Evolutionary conservation across 352 stramenopile genomes (phyloP), one percentile per base, ranked within the genome.

Genomic region (Peronospora destructor): DNA sequence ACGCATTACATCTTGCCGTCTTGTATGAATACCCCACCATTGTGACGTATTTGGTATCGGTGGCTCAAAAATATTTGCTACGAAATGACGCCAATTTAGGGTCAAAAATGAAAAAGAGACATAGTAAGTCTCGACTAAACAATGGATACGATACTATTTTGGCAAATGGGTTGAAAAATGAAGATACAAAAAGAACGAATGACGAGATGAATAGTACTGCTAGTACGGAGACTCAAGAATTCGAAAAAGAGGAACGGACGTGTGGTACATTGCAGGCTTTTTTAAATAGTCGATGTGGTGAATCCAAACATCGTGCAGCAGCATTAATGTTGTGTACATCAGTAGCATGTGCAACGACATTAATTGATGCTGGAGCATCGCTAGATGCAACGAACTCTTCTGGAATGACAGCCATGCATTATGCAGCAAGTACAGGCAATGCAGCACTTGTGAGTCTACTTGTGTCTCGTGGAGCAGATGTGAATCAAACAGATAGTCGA

Each of bases 331-430:
- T 91, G 47, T 82, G 66, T 17, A 79, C 76, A 35, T 91, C 80
- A 0, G 77, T 91, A 17, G 71, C 77, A 4, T 84, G 68, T 44
- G 80, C 75, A 1, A 50, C 42, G 0, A 59, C 76, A 17, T 55
- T 91, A 33, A 66, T 87, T 34, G 66, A 87, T 28, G 45, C 61
- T 28, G 71, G 76, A n/a, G 80, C 80, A 6, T 64, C 56, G 4
- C 29, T 91, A 2, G 17, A 66, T 25, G 66, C 61, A 6, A 62
- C 60, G n/a, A 91, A 91, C 26, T 85, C 77, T 35, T 87, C 80
- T 0, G 80, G 80, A 14, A 87, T 91, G 81, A 84, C 77, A 7
- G 73, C 81, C 14, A 66, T 91, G 45, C 81, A 91, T 42, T 91
- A 91, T 46, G 81, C 81, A 2, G 72, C 81, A 5, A 91, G 81